Evolutionary conservation across 163 green algal genomes (phyloP).

Genomic region (Volvox carteri): DNA sequence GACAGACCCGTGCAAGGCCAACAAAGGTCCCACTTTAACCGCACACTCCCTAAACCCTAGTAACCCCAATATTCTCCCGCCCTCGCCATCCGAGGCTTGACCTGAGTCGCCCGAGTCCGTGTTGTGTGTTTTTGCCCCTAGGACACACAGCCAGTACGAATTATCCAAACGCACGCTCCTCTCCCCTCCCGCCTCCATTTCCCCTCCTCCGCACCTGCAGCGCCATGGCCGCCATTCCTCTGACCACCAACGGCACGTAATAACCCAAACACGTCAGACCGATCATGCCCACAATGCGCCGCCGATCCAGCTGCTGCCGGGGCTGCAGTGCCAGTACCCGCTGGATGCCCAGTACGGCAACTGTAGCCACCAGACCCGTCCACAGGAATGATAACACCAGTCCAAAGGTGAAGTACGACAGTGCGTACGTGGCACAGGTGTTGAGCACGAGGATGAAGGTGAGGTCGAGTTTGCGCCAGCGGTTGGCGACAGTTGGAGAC

Average conservation of each 20-base stretch:
- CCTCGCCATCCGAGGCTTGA: no score
- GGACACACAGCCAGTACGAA: no score
- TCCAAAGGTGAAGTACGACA: slow-evolving; percentile 57
- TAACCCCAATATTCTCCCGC: no score
- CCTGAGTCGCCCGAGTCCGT: no score
- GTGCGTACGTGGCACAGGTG: slow-evolving; percentile 51
- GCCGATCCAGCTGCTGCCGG: slow-evolving; percentile 46
- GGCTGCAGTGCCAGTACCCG: slow-evolving; percentile 15
- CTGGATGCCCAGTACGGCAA: slow-evolving; percentile 15
- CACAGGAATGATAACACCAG: background rate
- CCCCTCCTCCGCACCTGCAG: slow-evolving; percentile 26
- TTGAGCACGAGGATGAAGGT: slow-evolving; percentile 58
- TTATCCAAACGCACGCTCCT: no score
- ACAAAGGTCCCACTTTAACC: no score
- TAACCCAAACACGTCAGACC: slow-evolving; percentile 48
- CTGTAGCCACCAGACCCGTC: slow-evolving; percentile 4
- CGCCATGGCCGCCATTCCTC: slow-evolving; percentile 26
- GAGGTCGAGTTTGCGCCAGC: slow-evolving; percentile 52
- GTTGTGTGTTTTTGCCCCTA: no score
- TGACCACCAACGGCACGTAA: slow-evolving; percentile 36
- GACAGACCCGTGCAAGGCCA: no score
- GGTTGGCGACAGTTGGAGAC: slow-evolving; percentile 37
- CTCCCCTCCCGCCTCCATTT: no score
- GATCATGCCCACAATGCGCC: slow-evolving; percentile 41
- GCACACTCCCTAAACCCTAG: no score